These are phyloP conservation scores for Fusarium lateritium DNA, from an alignment of 2,329 filamentous ascomycete species.

Conservation along the genomic window DNA sequence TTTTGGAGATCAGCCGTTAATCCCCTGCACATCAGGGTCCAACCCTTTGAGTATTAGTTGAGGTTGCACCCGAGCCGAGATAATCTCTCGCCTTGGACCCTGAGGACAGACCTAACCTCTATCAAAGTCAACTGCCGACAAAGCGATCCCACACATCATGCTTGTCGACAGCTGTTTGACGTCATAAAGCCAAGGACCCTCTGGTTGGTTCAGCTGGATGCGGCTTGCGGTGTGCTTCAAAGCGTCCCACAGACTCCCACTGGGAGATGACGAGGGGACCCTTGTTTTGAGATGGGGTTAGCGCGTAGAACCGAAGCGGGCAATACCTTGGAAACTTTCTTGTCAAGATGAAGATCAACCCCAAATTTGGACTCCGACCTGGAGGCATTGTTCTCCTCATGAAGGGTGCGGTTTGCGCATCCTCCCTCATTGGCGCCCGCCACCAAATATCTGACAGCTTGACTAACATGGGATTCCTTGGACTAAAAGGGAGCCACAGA, in stretches of 20 bases:
- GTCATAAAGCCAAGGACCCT: conserved; percentile 38
- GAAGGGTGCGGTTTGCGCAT: conserved; percentile 9
- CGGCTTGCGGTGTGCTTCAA: conserved; percentile 41
- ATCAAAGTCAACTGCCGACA: conserved; percentile 35
- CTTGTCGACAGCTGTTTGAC: conserved; percentile 34
- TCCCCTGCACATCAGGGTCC: conserved; percentile 45
- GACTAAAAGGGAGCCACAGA: conserved; percentile 23
- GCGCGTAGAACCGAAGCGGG: conserved; percentile 35
- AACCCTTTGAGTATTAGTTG: conserved; percentile 15
- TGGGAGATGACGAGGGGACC: conserved; percentile 29
- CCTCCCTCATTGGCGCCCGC: conserved; percentile 32
- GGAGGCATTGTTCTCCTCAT: conserved; percentile 11
- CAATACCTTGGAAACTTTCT: conserved; percentile 43
- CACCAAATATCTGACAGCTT: conserved; percentile 31
- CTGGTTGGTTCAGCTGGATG: conserved; percentile 37
- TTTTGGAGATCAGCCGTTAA: conserved; percentile 22
- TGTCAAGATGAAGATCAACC: conserved; percentile 44
- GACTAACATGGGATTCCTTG: conserved; percentile 28
- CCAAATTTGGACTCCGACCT: conserved; percentile 37
- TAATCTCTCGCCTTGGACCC: conserved; percentile 21
- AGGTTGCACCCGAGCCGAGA: conserved; percentile 25
- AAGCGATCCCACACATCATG: conserved; percentile 26
- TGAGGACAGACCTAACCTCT: conserved; percentile 20
- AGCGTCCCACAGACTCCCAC: conserved; percentile 20
- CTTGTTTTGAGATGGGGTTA: conserved; percentile 37